A percentile compares a stretch with the other conserved stretches of the same genome.
These are phyloP conservation scores for Triticum turgidum DNA, from an alignment of 176 grass and related monocot genomes.

Conservation along the genomic window DNA sequence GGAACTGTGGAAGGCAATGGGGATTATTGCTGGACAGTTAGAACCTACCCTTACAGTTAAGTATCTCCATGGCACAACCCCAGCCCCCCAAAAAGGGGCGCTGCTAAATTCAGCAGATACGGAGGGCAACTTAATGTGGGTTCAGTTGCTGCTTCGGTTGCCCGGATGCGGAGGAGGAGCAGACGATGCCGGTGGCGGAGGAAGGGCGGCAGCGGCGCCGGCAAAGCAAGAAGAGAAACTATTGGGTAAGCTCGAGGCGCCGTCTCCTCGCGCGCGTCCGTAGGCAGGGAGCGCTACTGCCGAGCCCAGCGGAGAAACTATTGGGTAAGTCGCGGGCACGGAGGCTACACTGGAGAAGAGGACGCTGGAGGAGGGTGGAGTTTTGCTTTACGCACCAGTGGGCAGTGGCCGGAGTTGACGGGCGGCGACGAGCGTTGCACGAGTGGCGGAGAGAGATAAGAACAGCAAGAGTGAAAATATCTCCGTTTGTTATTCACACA, in stretches of 20 bases:
- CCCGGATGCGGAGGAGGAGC: not conserved
- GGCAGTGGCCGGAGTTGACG: not conserved
- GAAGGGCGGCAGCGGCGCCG: no score
- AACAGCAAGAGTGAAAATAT: not conserved
- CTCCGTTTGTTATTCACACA: not conserved
- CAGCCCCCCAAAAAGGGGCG: not conserved
- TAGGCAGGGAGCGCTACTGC: not conserved
- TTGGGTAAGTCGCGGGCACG: not conserved
- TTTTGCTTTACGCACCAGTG: not conserved
- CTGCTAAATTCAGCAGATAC: not conserved
- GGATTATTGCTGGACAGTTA: not conserved
- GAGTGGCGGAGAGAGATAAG: not conserved
- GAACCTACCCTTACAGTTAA: conserved; percentile 22
- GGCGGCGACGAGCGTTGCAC: not conserved
- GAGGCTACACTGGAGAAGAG: not conserved
- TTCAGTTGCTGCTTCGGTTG: not conserved
- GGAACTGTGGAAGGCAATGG: not conserved
- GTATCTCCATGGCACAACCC: conserved; percentile 28
- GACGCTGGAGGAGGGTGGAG: not conserved
- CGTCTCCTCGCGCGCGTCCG: not conserved
- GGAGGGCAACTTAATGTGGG: not conserved
- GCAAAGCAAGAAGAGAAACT: not conserved
- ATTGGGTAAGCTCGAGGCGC: no score
- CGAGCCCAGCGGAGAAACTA: not conserved
- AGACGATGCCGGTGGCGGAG: not conserved